phyloP scores from a whole-genome alignment of 2,329 filamentous ascomycete species.

The Monosporascus sp. region DNA sequence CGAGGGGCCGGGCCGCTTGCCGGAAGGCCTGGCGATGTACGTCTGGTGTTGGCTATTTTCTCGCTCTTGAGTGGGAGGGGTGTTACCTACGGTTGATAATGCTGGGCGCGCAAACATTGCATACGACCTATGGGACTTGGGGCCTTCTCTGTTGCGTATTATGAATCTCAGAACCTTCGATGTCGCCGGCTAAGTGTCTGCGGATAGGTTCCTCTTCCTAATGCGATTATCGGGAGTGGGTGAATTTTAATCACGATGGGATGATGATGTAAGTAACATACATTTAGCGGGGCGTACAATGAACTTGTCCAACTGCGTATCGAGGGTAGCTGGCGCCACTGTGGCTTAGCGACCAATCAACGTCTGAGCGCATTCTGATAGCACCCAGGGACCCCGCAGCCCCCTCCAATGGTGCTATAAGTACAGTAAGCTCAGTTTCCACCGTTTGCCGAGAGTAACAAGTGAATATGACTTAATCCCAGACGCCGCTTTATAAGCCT shows the following conservation, averaged over 20 bases:
- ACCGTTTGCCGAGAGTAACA: neutral
- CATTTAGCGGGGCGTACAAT: neutral
- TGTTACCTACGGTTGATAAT: neutral
- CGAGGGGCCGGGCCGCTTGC: constrained; percentile 34
- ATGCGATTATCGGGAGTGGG: neutral
- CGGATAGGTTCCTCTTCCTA: too few relatives aligned
- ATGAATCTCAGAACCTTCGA: too few relatives aligned
- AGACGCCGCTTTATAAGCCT: too few relatives aligned
- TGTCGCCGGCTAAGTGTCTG: too few relatives aligned
- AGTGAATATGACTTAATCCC: neutral
- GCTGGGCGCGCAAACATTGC: neutral
- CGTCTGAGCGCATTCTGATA: neutral
- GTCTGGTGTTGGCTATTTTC: neutral
- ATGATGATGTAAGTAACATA: neutral
- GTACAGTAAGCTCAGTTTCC: neutral
- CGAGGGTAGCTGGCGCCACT: neutral
- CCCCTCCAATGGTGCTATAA: neutral
- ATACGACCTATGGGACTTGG: neutral
- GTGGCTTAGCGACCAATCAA: neutral
- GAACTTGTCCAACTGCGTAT: too few relatives aligned
- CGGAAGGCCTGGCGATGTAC: constrained; percentile 35
- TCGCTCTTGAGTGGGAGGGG: neutral
- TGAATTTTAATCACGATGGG: neutral
- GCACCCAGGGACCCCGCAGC: neutral
- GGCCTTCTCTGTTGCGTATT: too few relatives aligned